These are phyloP conservation scores for Pythium biforme DNA, from an alignment of 352 stramenopile species.

Conservation along the genomic window DNA sequence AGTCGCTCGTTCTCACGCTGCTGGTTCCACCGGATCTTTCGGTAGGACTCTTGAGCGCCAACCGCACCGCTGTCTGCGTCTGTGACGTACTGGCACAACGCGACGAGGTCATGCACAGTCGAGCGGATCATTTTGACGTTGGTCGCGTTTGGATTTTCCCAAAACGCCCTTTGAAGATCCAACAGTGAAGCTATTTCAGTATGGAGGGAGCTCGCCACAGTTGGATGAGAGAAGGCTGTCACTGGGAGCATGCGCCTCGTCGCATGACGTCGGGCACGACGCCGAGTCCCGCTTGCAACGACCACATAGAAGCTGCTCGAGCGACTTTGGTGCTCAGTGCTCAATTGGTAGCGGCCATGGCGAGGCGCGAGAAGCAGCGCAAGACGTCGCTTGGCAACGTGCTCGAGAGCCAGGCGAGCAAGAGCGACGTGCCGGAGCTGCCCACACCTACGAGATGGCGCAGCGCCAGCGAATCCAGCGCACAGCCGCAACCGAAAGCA, in stretches of 20 bases:
- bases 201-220: neutral
- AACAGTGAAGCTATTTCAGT: neutral
- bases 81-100: slow-evolving; percentile 44
- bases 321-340: neutral
- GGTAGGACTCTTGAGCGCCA: slow-evolving; percentile 33
- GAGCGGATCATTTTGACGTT: slow-evolving; percentile 13
- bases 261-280: neutral
- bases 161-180: slow-evolving; percentile 7
- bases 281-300: slow-evolving; percentile 15
- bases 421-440: neutral
- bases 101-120: slow-evolving; percentile 35
- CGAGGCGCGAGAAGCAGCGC: slow-evolving; percentile 30
- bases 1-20: slow-evolving; percentile 31
- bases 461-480: slow-evolving; percentile 18
- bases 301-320: neutral
- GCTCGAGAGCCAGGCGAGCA: slow-evolving; percentile 15
- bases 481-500: neutral
- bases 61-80: neutral
- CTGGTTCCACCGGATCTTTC: slow-evolving; percentile 44
- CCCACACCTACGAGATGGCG: slow-evolving; percentile 17
- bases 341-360: slow-evolving; percentile 6
- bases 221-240: neutral
- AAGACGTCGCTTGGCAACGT: slow-evolving; percentile 45
- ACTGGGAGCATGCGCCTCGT: slow-evolving; percentile 7
- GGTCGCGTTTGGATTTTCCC: too few species aligned